Evolutionary conservation across 768 basidiomycete species (phyloP).

Genomic region (Sarcodon sp.): DNA sequence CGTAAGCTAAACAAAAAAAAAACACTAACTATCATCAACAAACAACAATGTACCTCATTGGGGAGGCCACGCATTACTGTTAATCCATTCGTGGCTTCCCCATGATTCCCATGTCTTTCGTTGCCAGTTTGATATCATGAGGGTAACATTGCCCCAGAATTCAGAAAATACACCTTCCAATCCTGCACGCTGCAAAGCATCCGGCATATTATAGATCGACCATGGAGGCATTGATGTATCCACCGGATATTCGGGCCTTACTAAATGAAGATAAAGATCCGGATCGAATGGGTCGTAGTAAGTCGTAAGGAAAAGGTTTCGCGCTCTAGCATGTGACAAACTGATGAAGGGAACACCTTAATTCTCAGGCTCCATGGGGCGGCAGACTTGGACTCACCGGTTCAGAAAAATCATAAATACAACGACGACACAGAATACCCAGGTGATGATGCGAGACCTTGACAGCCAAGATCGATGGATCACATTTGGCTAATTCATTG

Average conservation of each 20-base stretch:
- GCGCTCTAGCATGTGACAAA: constrained; percentile 31
- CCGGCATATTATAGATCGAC: constrained; percentile 22
- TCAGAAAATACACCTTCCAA: constrained; percentile 24
- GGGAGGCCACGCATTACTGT: background rate
- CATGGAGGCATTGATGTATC: constrained; percentile 16
- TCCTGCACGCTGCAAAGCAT: constrained; percentile 26
- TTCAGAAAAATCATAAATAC: constrained; percentile 39
- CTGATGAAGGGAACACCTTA: constrained; percentile 16
- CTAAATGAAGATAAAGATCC: constrained; percentile 42
- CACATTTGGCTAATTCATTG: no score
- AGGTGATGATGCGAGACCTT: constrained; percentile 6
- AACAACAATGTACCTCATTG: background rate
- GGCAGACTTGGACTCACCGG: constrained; percentile 27
- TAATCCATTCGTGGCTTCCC: background rate
- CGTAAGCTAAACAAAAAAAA: no score
- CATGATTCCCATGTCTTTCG: constrained; percentile 28
- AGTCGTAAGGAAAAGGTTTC: constrained; percentile 51
- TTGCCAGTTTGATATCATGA: constrained; percentile 21
- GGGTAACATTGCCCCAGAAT: constrained; percentile 22
- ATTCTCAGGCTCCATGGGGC: background rate
- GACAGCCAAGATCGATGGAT: no score
- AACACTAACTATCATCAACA: background rate
- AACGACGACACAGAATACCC: constrained; percentile 24
- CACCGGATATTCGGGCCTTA: constrained; percentile 21
- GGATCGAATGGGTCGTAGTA: constrained; percentile 75